Base-by-base conservation (phyloP, 2,329 filamentous ascomycete genomes). In the Curvularia verruculosa region DNA sequence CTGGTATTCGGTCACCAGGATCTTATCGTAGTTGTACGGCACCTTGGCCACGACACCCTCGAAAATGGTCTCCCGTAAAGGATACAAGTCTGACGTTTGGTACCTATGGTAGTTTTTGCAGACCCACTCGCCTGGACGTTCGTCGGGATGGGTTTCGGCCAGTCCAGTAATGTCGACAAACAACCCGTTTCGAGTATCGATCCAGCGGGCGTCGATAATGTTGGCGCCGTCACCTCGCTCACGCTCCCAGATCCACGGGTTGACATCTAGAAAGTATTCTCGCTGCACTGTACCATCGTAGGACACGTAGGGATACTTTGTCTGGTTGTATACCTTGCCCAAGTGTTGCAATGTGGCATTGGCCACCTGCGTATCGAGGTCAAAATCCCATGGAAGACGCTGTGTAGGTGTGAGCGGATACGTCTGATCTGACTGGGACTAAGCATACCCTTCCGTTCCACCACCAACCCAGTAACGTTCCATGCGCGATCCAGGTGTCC, bases 401-500 rank as follows among this genome's bases (percentile, higher is more conserved):
- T 86, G 78, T 31, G 40, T 81, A 24, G 2, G 50, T 31, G 24
- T 75, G 43, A 76, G 69, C 47, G n/a, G 12, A 3, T 21, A 18
- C 3, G 5, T 18, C 4, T 9, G 3, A 13, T 21, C 1, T 3
- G 1, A 0, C 12, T n/a, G 36, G 18, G 0, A 10, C 52, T 21
- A 39, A n/a, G 46, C 59, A n/a, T 73, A 84, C 83, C 77, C 81
- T 81, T 54, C 81, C 81, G 72, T 92, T 94, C 91, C 91, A 96
- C 89, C 90, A 95, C 91, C 91, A 96, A 12, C 91, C 91, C 21
- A 96, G 80, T 48, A 95, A 78, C 4, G 91, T 92, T 47, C 91
- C 91, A 75, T 96, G 91, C 37, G 91, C 91, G 57, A 96, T 86
- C 91, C 91, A 95, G 0, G 91, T 94, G 77, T 94, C 90, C 60